Percentiles rank a stretch among this genome's conserved stretches.
Conservation (phyloP, 345 rosid species). For the Heritiera littoralis region DNA sequence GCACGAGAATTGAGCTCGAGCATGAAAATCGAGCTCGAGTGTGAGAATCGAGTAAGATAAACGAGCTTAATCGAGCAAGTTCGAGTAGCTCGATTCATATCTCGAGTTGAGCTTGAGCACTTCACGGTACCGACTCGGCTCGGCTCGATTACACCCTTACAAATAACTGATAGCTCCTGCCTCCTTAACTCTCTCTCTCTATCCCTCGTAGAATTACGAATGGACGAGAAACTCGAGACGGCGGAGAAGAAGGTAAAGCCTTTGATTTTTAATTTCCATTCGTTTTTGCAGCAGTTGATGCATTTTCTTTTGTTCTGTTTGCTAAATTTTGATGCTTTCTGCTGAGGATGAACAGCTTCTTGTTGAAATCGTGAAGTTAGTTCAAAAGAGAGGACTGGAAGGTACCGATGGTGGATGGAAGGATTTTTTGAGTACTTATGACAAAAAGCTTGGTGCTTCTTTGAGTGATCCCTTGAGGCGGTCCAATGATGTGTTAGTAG, state of each 20-base stretch:
- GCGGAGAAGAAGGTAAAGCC: slow-evolving; percentile 37
- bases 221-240: slow-evolving; percentile 46
- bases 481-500: slow-evolving; percentile 45
- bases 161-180: neutral
- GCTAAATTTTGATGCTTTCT: neutral
- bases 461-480: slow-evolving; percentile 78
- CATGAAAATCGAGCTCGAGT: too few relatives aligned
- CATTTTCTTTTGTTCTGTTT: neutral
- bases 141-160: too few relatives aligned
- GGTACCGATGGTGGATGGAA: slow-evolving; percentile 73
- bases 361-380: slow-evolving; percentile 61
- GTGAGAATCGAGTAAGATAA: too few relatives aligned
- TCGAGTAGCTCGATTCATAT: too few relatives aligned
- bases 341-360: slow-evolving; percentile 46
- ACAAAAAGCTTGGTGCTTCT: slow-evolving; percentile 54
- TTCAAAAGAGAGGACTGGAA: slow-evolving; percentile 54
- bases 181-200: neutral
- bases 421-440: slow-evolving; percentile 56
- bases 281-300: neutral
- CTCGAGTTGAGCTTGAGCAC: too few relatives aligned
- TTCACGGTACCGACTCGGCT: too few relatives aligned
- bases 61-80: too few relatives aligned
- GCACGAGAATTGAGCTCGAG: too few relatives aligned
- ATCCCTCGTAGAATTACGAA: neutral
- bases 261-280: neutral